Evolutionary conservation across 352 stramenopile species (phyloP), one percentile per base, ranked within the genome.

Genomic region (Peronospora destructor): DNA sequence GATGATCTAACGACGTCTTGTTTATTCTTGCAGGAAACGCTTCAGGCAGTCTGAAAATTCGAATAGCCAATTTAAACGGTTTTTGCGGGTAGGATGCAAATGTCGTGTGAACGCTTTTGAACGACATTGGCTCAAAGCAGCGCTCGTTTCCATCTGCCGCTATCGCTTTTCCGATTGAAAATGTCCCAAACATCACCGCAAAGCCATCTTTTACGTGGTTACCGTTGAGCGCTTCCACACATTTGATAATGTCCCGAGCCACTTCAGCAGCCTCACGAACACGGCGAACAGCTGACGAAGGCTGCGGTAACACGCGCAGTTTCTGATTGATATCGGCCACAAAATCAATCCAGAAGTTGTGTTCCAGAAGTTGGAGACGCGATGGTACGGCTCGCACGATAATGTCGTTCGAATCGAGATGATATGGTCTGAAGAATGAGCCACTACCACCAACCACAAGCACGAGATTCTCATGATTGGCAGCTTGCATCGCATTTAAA

Each of bases 331-430:
- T 54, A 2, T 78, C 73, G 2, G 74, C 80, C 11, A 90, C 64
- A 52, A 91, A 91, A 39, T 90, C 74, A 51, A 91, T 87, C 83
- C 83, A 94, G 40, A 88, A 89, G 37, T 72, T 66, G 37, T 94
- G 76, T 17, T 90, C 67, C 26, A 94, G 42, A 8, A 91, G 55
- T 40, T 80, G 64, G 6, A 94, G 58, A 1, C 68, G 70, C 8
- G 72, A 75, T 13, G 83, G 80, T 19, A 91, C 73, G 2, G 79
- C 75, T 4, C 83, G 80, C 9, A 94, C 71, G 29, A 87, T 63
- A 10, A 85, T 78, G 40, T 94, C 83, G 56, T 91, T 94, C 14
- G 80, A 88, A 49, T 94, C 83, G 1, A 94, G 59, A 42, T 89
- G 65, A 40, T 81, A 91, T 30, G 83, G 83, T 6, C 75, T 68